Percentiles rank a stretch among this genome's conserved stretches.
Conservation (phyloP, 495 filamentous ascomycete species). For the Aspergillus cavernicola region DNA sequence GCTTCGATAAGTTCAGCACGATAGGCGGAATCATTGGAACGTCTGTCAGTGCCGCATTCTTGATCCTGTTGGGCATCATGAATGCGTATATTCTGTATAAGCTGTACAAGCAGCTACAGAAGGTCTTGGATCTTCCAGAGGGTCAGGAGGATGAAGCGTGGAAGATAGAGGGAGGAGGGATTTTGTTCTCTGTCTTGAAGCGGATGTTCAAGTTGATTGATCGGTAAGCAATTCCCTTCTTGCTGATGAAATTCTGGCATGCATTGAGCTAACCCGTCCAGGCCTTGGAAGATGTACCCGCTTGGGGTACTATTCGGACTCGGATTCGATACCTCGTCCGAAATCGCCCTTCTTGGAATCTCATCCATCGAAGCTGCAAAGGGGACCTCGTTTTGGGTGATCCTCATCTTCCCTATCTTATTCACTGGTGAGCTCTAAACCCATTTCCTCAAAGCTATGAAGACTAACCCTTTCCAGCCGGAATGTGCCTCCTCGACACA, state of each 20-base stretch:
- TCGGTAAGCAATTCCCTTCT: conserved; percentile 32
- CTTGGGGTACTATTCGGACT: conserved; percentile 87
- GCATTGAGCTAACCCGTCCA: conserved; percentile 15
- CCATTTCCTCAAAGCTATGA: too few relatives aligned
- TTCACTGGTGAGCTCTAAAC: conserved; percentile 63
- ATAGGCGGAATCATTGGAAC: conserved; percentile 82
- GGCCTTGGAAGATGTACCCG: conserved; percentile 96
- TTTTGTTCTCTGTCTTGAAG: conserved; percentile 67
- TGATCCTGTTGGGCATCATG: conserved; percentile 76
- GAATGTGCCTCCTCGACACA: conserved; percentile 90
- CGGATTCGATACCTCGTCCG: conserved; percentile 93
- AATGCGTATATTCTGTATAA: conserved; percentile 83
- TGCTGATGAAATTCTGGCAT: background rate
- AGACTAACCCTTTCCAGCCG: conserved; percentile 45
- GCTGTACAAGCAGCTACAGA: conserved; percentile 63
- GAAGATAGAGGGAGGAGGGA: conserved; percentile 72
- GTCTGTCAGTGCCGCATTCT: conserved; percentile 73
- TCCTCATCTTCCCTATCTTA: conserved; percentile 84
- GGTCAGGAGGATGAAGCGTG: conserved; percentile 55
- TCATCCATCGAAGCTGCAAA: conserved; percentile 77
- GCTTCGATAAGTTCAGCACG: conserved; percentile 75
- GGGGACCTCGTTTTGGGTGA: conserved; percentile 90
- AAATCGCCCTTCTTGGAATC: conserved; percentile 89
- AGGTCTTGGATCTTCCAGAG: conserved; percentile 48
- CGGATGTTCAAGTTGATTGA: conserved; percentile 81